Evolutionary conservation across 495 filamentous ascomycete genomes (phyloP), one percentile per base, ranked within the genome.

Genomic region (Lophiostoma macrostomum): DNA sequence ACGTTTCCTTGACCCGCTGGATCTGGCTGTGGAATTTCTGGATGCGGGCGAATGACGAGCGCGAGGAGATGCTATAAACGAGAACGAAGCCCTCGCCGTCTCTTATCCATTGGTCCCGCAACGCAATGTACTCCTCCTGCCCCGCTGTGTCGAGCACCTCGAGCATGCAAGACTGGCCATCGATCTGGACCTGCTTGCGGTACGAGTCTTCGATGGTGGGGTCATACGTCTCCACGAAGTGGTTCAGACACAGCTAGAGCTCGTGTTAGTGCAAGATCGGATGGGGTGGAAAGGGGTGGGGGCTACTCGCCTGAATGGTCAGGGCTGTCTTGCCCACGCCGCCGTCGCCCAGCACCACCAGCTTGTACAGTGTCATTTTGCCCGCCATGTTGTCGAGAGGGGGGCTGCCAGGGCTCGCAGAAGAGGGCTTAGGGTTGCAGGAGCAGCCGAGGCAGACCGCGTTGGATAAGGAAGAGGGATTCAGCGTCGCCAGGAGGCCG

Each of bases 101-200:
- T 31, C 94, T 80, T 64, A 97, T 97, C 93, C 93, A 97, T 73
- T 97, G 93, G 68, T 98, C 93, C 61, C 93, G 79, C 64, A 97
- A 76, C 30, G 94, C 93, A 46, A 91, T 97, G 70, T 98, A 98
- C 73, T 98, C 93, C 73, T 98, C 93, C 71, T 98, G 94, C n/a
- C 93, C 93, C 27, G 93, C 93, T 25, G 94, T 98, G 74, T 98
- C 93, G 53, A 98, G 79, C 30, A 97, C 91, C 73, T 98, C 93
- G 63, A 97, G 80, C 93, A 98, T 97, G 75, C 93, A 96, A 18
- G 93, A 87, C 66, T 94, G 89, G 52, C 84, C 81, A 70, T 98
- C 93, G 68, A 97, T 97, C 56, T 96, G 91, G 49, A 95, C 91
- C 73, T 97, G 94, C 74, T 96, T 97, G 58, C 93, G 83, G 71